These are phyloP conservation scores for Harrya chromipes DNA, from an alignment of 768 basidiomycete genomes.

Conservation along the genomic window DNA sequence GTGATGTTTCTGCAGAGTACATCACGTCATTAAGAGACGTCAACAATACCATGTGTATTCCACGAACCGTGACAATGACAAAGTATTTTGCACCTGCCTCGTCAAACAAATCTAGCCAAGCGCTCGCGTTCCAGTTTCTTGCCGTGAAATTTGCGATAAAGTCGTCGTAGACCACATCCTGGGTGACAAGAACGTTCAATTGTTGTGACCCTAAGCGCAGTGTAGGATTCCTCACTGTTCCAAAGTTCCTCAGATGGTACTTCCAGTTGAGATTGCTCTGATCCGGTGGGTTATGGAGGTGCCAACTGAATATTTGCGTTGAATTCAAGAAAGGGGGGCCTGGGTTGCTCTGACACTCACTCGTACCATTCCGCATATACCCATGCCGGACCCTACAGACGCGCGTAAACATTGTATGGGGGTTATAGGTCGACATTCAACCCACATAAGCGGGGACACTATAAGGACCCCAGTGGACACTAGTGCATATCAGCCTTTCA, in stretches of 20 bases:
- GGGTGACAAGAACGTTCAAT: background rate
- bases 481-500: conserved; percentile 16
- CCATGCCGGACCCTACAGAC: conserved; percentile 35
- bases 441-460: conserved; percentile 45
- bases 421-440: background rate
- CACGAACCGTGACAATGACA: conserved; percentile 48
- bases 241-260: conserved; percentile 50
- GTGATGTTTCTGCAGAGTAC: conserved; percentile 49
- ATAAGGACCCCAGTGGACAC: conserved; percentile 50
- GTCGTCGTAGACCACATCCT: conserved; percentile 54
- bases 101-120: conserved; percentile 54
- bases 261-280: conserved; percentile 41
- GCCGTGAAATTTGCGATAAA: conserved; percentile 56
- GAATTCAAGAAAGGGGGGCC: background rate
- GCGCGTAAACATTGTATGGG: background rate
- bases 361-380: conserved; percentile 57
- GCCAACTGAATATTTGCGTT: conserved; percentile 32
- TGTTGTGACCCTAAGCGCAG: background rate
- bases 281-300: conserved; percentile 36
- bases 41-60: background rate
- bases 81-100: conserved; percentile 61
- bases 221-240: conserved; percentile 30
- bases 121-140: conserved; percentile 49
- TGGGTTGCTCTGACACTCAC: conserved; percentile 30
- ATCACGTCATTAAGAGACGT: background rate